Percentiles rank a stretch among this genome's conserved stretches.
These are phyloP conservation scores for Xylaria curta DNA, from an alignment of 495 filamentous ascomycete genomes.

Conservation along the genomic window DNA sequence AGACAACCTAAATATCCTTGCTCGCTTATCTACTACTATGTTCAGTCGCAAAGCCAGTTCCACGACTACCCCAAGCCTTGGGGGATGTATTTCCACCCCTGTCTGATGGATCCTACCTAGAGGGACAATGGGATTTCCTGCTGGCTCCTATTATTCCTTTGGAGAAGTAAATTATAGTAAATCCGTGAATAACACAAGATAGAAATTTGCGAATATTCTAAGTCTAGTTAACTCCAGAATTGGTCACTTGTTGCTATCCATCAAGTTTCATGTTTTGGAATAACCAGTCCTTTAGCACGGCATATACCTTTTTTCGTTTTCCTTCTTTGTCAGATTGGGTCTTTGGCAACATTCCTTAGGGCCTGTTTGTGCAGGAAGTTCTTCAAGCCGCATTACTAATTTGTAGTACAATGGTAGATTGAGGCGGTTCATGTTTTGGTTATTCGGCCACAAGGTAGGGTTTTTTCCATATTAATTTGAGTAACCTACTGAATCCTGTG, in stretches of 20 bases:
- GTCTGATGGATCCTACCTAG: neutral
- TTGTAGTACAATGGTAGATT: neutral
- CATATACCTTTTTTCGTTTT: neutral
- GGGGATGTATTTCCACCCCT: neutral
- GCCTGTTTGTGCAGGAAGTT: neutral
- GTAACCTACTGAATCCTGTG: neutral
- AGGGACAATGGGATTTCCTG: neutral
- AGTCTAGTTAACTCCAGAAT: neutral
- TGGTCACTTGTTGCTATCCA: neutral
- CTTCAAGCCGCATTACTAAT: neutral
- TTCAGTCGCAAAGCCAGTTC: neutral
- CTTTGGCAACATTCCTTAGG: neutral
- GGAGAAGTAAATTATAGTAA: neutral
- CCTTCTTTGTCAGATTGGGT: neutral
- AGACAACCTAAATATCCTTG: neutral
- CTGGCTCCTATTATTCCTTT: neutral
- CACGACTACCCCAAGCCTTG: neutral
- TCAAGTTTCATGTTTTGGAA: neutral
- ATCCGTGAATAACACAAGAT: neutral
- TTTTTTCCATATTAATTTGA: neutral
- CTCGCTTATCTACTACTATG: neutral
- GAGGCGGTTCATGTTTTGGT: neutral
- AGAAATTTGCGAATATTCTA: neutral
- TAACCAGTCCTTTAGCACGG: neutral
- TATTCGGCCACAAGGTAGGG: neutral